phyloP scores from a whole-genome alignment of 179 eudicot species.

The Patellifolia procumbens region DNA sequence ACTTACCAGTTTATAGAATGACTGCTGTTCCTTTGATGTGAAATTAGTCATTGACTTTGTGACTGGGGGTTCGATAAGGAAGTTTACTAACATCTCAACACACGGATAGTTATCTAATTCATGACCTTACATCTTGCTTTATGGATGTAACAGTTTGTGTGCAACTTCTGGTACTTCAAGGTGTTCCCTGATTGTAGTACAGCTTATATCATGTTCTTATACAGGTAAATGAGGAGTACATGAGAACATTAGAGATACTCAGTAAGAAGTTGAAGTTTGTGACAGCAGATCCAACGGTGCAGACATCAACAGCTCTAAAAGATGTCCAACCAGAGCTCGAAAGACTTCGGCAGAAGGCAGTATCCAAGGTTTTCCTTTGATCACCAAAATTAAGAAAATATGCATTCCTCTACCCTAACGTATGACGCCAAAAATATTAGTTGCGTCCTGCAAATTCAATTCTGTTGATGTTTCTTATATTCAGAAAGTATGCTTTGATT shows the following conservation, averaged over 20 bases:
- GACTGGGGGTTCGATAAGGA: background rate
- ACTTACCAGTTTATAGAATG: background rate
- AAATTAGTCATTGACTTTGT: background rate
- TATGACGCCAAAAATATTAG: background rate
- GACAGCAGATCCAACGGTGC: slow-evolving; percentile 73
- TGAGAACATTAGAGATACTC: slow-evolving; percentile 91
- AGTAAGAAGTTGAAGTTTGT: slow-evolving; percentile 95
- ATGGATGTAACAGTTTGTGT: background rate
- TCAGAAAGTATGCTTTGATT: background rate
- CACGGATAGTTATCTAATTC: background rate
- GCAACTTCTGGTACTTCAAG: background rate
- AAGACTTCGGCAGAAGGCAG: slow-evolving; percentile 95
- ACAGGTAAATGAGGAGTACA: slow-evolving; percentile 93
- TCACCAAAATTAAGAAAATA: slow-evolving; percentile 1
- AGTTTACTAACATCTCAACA: background rate
- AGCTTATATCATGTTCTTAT: slow-evolving; percentile 25
- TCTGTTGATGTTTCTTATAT: background rate
- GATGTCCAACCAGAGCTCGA: slow-evolving; percentile 99
- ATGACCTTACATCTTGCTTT: background rate
- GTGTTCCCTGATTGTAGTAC: background rate
- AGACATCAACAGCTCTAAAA: slow-evolving; percentile 84
- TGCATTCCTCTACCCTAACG: background rate
- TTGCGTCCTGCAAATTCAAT: slow-evolving; percentile 1
- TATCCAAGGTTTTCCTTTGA: slow-evolving; percentile 65
- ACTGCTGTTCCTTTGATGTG: background rate